These are phyloP conservation scores for Blastocystis sp. DNA, from an alignment of 352 stramenopile species.

Conservation along the genomic window DNA sequence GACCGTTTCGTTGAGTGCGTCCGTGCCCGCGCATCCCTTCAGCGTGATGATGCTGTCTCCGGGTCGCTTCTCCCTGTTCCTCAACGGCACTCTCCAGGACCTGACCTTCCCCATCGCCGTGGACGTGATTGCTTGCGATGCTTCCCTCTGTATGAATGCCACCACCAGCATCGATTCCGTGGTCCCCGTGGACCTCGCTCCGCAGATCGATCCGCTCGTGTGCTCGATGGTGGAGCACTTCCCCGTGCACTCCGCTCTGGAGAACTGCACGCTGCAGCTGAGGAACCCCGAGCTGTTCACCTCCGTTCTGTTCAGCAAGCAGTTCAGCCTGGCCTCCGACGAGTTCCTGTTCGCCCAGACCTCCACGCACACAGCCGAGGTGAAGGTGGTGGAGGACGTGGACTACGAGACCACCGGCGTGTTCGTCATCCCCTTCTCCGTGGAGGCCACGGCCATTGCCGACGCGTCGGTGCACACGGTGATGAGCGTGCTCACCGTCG, in stretches of 20 bases:
- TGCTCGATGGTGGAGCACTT: constrained; percentile 1
- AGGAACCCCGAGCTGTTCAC: neutral
- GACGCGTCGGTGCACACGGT: neutral
- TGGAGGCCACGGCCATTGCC: neutral
- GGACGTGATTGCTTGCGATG: neutral
- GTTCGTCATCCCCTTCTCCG: constrained; percentile 9
- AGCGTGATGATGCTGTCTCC: neutral
- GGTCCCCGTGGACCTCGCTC: neutral
- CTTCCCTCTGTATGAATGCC: neutral
- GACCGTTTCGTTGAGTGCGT: neutral
- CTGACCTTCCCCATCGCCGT: neutral
- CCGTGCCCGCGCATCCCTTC: neutral
- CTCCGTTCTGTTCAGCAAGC: neutral
- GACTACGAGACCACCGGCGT: constrained; percentile 7
- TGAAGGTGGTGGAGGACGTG: neutral
- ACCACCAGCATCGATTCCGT: neutral
- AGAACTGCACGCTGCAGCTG: constrained; percentile 10
- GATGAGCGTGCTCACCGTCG: neutral
- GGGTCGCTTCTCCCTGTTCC: neutral
- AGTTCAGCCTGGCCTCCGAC: constrained; percentile 6
- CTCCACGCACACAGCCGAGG: neutral
- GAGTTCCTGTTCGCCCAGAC: neutral
- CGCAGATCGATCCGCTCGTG: neutral
- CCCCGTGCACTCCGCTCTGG: neutral
- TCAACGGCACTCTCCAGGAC: neutral